A percentile compares a stretch with the other conserved stretches of the same genome.
These are phyloP conservation scores for Pseudocercospora vitis DNA, from an alignment of 2,329 filamentous ascomycete species.

Conservation along the genomic window DNA sequence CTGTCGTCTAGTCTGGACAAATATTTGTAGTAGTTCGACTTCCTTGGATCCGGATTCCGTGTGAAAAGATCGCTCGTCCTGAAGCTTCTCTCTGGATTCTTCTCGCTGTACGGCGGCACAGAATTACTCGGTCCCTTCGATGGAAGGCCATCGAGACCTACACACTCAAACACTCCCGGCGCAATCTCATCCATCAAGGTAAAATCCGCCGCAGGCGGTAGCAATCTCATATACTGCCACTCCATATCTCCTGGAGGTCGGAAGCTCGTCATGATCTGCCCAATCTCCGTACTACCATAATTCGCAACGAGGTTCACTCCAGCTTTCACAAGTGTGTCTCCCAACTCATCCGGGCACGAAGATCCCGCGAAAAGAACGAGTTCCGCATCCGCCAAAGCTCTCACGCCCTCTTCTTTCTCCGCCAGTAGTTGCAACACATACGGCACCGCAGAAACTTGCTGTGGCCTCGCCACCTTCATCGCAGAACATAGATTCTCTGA, in stretches of 20 bases:
- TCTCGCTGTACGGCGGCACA: slow-evolving; percentile 35
- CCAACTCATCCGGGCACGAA: slow-evolving; percentile 38
- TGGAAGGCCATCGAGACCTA: slow-evolving; percentile 40
- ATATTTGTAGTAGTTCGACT: slow-evolving; percentile 50
- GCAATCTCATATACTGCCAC: slow-evolving; percentile 59
- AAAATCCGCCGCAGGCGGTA: slow-evolving; percentile 33
- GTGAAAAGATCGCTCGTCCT: slow-evolving; percentile 53
- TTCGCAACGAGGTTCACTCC: slow-evolving; percentile 40
- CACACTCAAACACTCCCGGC: slow-evolving; percentile 45
- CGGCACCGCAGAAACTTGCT: slow-evolving; percentile 61
- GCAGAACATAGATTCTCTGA: slow-evolving; percentile 35
- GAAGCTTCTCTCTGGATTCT: slow-evolving; percentile 48
- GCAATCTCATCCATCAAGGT: slow-evolving; percentile 40
- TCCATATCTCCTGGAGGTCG: slow-evolving; percentile 54
- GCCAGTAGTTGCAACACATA: slow-evolving; percentile 64
- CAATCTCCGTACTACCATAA: slow-evolving; percentile 57
- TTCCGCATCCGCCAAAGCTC: slow-evolving; percentile 30
- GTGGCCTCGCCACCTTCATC: slow-evolving; percentile 36
- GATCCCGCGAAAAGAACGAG: slow-evolving; percentile 38
- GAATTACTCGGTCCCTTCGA: slow-evolving; percentile 47
- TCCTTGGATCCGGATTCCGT: slow-evolving; percentile 42
- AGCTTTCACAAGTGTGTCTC: slow-evolving; percentile 35
- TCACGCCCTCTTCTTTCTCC: slow-evolving; percentile 55
- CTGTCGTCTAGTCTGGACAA: slow-evolving; percentile 50
- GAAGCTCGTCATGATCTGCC: slow-evolving; percentile 62